A percentile compares a stretch with the other conserved stretches of the same genome.
Evolutionary conservation across 2,329 filamentous ascomycete species (phyloP).

Genomic region (Cordyceps javanica): DNA sequence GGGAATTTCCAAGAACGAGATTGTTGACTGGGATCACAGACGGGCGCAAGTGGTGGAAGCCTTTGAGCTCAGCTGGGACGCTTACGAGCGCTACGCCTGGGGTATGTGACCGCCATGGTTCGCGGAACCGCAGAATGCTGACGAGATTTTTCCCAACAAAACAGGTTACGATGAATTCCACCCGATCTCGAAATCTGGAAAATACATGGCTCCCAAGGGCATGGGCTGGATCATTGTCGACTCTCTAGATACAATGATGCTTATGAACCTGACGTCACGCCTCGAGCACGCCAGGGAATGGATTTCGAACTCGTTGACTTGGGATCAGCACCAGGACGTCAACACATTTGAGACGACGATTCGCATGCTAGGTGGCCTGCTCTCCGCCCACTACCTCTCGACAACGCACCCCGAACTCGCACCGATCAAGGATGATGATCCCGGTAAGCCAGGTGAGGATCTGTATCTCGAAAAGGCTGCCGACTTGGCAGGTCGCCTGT

Average conservation of each 20-base stretch:
- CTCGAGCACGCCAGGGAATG: slow-evolving; percentile 81
- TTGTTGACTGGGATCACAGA: slow-evolving; percentile 69
- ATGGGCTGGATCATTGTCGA: slow-evolving; percentile 99
- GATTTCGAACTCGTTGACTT: slow-evolving; percentile 74
- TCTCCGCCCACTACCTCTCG: slow-evolving; percentile 93
- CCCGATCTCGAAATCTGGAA: slow-evolving; percentile 71
- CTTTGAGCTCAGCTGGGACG: slow-evolving; percentile 87
- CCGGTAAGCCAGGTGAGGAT: slow-evolving; percentile 72
- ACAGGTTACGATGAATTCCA: slow-evolving; percentile 79
- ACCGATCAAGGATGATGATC: slow-evolving; percentile 63
- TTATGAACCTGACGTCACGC: slow-evolving; percentile 92
- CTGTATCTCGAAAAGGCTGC: slow-evolving; percentile 94
- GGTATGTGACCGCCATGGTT: slow-evolving; percentile 46
- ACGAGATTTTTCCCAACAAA: not conserved
- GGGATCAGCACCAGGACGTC: slow-evolving; percentile 90
- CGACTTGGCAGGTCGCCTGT: slow-evolving; percentile 80
- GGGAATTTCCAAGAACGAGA: slow-evolving; percentile 40
- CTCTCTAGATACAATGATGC: slow-evolving; percentile 89
- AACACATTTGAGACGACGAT: slow-evolving; percentile 98
- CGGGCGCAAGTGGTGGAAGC: slow-evolving; percentile 80
- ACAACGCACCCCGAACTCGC: slow-evolving; percentile 75
- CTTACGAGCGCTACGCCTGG: slow-evolving; percentile 91
- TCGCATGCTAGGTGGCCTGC: slow-evolving; percentile 87
- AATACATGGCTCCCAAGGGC: slow-evolving; percentile 80
- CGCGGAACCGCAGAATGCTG: not conserved